Base-by-base conservation (phyloP, 2,329 filamentous ascomycete species). In the Ilyonectria mors-panacis region DNA sequence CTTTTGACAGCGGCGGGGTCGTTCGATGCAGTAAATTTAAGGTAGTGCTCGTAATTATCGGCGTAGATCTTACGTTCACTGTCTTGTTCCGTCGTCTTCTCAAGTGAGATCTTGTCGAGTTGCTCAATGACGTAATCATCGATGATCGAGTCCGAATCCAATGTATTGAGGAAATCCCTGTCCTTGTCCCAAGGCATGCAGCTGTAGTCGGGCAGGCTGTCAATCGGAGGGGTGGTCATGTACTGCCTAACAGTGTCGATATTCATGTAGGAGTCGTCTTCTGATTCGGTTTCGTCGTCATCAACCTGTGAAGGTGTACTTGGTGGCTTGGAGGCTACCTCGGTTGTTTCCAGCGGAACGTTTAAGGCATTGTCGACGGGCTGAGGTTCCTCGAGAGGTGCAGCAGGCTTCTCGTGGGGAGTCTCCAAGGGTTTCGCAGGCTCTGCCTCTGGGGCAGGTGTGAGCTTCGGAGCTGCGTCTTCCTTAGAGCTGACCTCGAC, bases 1-100 rank as follows among this genome's bases (percentile, higher is more conserved):
- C 85, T 88, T 73, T 87, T 88, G 17, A 85, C 76, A 1, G 88
- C 87, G 9, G 83, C 81, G 2, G 86, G 85, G 53, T 89, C 87
- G 65, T 84, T 83, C 1, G 88, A 89, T 66, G 84, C 78, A 8
- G 88, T 89, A 65, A 88, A 90, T 9, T 85, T 79, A 4, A 89
- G 80, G 67, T 90, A 90, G 1, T 76, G 75, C 42, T 83, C 78
- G 67, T 89, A 90, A 9, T 84, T 86, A 1, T 78, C 78, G 0
- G 80, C 77, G 67, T 89, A 89, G 2, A 77, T 69, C 44, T 81
- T 76, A 55, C 81, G 83, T 39, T 78, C 75, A 7, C 78, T 75
- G 0, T 79, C 76, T 67, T 88, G 84, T 37, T 83, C 80, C 0
- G 74, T 71, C 2, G 73, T 66, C 30, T 81, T 80, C 13, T 80